phyloP scores from a whole-genome alignment of 2,329 filamentous ascomycete genomes.

The Didymella lethalis region DNA sequence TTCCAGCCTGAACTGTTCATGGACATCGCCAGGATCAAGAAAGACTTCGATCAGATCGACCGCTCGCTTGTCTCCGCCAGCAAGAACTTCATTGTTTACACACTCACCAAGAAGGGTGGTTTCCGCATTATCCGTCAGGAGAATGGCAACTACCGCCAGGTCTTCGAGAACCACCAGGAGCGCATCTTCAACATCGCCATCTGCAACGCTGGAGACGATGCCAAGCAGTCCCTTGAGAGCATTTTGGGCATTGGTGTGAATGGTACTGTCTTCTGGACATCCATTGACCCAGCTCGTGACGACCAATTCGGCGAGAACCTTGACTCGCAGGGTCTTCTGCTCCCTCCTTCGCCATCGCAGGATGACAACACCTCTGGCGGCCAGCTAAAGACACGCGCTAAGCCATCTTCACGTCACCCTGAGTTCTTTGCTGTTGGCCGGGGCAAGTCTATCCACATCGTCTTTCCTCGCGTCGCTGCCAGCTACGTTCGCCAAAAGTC shows the following conservation, averaged over 20 bases:
- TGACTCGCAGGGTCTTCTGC: conserved; percentile 85
- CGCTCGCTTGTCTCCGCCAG: conserved; percentile 90
- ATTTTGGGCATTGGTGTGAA: conserved; percentile 94
- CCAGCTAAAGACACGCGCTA: conserved; percentile 93
- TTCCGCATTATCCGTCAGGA: conserved; percentile 94
- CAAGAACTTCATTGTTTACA: conserved; percentile 91
- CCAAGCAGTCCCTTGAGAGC: conserved; percentile 63
- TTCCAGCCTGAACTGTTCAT: conserved; percentile 84
- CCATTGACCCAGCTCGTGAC: conserved; percentile 59
- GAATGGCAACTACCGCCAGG: conserved; percentile 87
- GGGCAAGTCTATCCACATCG: conserved; percentile 93
- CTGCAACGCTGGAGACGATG: conserved; percentile 69
- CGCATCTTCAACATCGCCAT: conserved; percentile 94
- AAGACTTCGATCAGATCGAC: conserved; percentile 97
- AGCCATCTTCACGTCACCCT: conserved; percentile 85
- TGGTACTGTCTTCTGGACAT: conserved; percentile 95
- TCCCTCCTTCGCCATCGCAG: conserved; percentile 83
- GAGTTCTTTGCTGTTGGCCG: conserved; percentile 95
- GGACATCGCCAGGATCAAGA: conserved; percentile 93
- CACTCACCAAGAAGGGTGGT: conserved; percentile 90
- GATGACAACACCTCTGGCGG: conserved; percentile 92
- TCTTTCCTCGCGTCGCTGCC: conserved; percentile 68
- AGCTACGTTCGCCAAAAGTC: conserved; percentile 61
- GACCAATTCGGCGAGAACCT: conserved; percentile 77
- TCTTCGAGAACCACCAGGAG: conserved; percentile 90